Percentiles rank a stretch among this genome's conserved stretches.
These are phyloP conservation scores for Chlamydomonas sp. DNA, from an alignment of 139 green algal genomes.

Conservation along the genomic window DNA sequence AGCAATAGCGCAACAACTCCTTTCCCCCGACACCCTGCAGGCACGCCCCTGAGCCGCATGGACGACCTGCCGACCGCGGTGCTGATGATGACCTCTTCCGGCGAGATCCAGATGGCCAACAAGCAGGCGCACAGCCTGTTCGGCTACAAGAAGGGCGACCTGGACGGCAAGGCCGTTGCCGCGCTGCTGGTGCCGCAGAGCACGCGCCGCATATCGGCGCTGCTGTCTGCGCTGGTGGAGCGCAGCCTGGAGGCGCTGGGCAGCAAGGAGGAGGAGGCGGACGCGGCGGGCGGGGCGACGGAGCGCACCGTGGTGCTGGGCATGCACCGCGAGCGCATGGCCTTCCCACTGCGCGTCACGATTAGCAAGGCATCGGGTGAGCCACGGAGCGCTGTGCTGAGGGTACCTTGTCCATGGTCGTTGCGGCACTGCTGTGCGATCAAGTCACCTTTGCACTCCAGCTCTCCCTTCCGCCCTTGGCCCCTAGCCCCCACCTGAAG, in stretches of 20 bases:
- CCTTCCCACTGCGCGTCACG: too few relatives aligned
- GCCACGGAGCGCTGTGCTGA: too few relatives aligned
- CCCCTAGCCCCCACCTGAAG: too few relatives aligned
- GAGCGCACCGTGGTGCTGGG: neutral
- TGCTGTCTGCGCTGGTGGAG: conserved; percentile 13
- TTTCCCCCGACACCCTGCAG: neutral
- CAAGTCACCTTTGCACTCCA: too few relatives aligned
- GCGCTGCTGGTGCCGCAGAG: conserved; percentile 13
- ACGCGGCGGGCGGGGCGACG: too few relatives aligned
- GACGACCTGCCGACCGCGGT: conserved; percentile 19
- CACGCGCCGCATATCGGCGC: neutral
- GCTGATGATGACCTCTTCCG: neutral
- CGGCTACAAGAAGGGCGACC: conserved; percentile 27
- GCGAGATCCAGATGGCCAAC: conserved; percentile 34
- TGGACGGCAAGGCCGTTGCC: conserved; percentile 25
- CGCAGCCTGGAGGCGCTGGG: conserved; percentile 5
- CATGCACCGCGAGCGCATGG: too few relatives aligned
- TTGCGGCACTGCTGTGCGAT: too few relatives aligned
- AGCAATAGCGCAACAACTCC: too few relatives aligned
- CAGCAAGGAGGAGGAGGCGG: too few relatives aligned
- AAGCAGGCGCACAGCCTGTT: conserved; percentile 13
- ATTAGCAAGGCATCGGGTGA: too few relatives aligned
- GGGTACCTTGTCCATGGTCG: too few relatives aligned
- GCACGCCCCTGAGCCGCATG: conserved; percentile 27
- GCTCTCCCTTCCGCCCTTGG: too few relatives aligned